Evolutionary conservation across 768 basidiomycete species (phyloP).

Genomic region (Peribolospora kevripleyi): DNA sequence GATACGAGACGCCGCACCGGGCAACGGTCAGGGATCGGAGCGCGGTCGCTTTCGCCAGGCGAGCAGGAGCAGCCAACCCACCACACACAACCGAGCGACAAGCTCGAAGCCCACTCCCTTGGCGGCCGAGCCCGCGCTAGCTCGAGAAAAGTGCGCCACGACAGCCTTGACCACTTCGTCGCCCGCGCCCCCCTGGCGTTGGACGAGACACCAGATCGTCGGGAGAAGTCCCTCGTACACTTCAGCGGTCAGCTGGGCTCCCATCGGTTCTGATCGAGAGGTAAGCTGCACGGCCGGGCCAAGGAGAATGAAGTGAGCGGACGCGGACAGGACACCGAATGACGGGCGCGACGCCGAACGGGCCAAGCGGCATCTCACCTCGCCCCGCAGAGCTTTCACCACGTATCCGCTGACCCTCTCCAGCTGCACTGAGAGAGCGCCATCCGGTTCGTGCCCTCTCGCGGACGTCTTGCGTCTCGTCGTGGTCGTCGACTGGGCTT

Average conservation of each 20-base stretch:
- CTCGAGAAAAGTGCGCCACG: slow-evolving; percentile 39
- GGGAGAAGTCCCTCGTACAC: slow-evolving; percentile 48
- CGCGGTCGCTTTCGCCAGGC: neutral
- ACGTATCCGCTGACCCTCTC: slow-evolving; percentile 10
- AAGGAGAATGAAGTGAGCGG: neutral
- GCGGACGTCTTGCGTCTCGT: neutral
- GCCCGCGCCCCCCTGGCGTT: slow-evolving; percentile 9
- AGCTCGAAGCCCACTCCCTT: slow-evolving; percentile 54
- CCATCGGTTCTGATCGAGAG: neutral
- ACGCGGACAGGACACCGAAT: no score
- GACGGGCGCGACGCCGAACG: slow-evolving; percentile 7
- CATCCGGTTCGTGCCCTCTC: no score
- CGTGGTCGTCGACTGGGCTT: neutral
- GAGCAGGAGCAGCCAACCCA: slow-evolving; percentile 19
- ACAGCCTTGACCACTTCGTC: slow-evolving; percentile 30
- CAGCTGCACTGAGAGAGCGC: neutral
- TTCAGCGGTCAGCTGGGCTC: slow-evolving; percentile 25
- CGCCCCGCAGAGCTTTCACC: slow-evolving; percentile 2
- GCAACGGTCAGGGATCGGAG: no score
- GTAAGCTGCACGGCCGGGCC: slow-evolving; percentile 12
- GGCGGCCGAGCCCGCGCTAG: slow-evolving; percentile 34
- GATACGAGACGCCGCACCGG: no score
- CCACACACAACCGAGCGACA: slow-evolving; percentile 42
- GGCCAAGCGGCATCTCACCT: slow-evolving; percentile 3
- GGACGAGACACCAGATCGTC: slow-evolving; percentile 25